phyloP scores from a whole-genome alignment of 805 yeast species.

The Jamesozyma piceae region DNA sequence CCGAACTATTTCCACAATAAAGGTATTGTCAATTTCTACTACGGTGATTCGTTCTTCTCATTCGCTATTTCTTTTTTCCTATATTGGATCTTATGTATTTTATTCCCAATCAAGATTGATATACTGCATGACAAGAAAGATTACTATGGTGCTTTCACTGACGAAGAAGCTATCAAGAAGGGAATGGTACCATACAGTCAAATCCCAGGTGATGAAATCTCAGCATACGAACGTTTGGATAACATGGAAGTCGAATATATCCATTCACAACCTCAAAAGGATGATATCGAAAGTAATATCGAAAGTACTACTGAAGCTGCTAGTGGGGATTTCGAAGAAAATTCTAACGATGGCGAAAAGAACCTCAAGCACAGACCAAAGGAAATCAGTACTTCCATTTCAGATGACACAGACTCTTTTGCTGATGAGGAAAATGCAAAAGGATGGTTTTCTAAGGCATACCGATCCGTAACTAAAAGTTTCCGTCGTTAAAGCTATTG shows the following conservation, averaged over 20 bases:
- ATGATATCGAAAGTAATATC: background rate
- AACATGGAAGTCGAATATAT: background rate
- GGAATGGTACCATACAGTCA: conserved; percentile 28
- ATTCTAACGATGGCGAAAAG: background rate
- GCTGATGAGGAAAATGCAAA: background rate
- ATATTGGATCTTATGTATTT: conserved; percentile 28
- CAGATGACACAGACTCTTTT: background rate
- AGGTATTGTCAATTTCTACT: conserved; percentile 36
- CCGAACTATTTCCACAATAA: conserved; percentile 16
- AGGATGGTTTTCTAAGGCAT: background rate
- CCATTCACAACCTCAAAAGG: too few species aligned
- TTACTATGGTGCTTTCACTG: conserved; percentile 32
- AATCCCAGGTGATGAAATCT: conserved; percentile 9
- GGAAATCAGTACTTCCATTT: background rate
- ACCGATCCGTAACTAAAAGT: background rate
- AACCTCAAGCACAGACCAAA: background rate
- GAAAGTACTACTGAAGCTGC: background rate
- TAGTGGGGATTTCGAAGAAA: background rate
- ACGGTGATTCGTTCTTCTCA: conserved; percentile 37
- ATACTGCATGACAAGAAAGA: conserved; percentile 33
- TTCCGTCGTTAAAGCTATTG: background rate
- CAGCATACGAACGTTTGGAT: background rate
- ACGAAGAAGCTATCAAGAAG: conserved; percentile 28
- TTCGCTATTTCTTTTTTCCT: conserved; percentile 32
- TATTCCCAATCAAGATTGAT: conserved; percentile 32